Conservation (phyloP, 2,329 filamentous ascomycete genomes). For the Colletotrichum chrysophilum region DNA sequence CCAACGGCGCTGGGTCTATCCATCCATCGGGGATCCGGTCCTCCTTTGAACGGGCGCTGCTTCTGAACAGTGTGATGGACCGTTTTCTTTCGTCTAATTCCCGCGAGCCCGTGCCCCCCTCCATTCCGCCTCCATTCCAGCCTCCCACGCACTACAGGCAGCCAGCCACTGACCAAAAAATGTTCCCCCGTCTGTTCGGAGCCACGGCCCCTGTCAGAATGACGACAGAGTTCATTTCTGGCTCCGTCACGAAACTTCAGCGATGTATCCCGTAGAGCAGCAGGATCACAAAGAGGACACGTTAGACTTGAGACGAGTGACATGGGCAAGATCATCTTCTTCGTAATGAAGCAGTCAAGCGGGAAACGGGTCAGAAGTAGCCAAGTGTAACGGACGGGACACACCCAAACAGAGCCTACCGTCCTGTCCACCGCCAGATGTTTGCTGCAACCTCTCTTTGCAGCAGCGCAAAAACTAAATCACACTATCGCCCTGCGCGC, state of each 20-base stretch:
- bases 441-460: neutral
- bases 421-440: neutral
- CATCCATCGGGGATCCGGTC: neutral
- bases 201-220: neutral
- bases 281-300: neutral
- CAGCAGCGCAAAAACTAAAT: neutral
- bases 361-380: neutral
- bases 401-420: neutral
- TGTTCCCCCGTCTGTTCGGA: neutral
- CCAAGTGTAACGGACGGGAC: neutral
- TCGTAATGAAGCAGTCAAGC: neutral
- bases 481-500: conserved; percentile 7
- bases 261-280: neutral
- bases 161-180: neutral
- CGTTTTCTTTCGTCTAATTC: neutral
- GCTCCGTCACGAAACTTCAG: neutral
- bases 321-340: neutral
- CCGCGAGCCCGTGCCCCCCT: neutral
- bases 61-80: neutral
- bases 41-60: neutral
- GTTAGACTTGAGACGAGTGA: neutral
- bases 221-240: neutral
- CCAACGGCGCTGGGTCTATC: neutral
- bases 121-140: neutral
- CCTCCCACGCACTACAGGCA: neutral